These are phyloP conservation scores for Alisma plantagoaquatica DNA, from an alignment of 106 monocot genomes.

Conservation along the genomic window DNA sequence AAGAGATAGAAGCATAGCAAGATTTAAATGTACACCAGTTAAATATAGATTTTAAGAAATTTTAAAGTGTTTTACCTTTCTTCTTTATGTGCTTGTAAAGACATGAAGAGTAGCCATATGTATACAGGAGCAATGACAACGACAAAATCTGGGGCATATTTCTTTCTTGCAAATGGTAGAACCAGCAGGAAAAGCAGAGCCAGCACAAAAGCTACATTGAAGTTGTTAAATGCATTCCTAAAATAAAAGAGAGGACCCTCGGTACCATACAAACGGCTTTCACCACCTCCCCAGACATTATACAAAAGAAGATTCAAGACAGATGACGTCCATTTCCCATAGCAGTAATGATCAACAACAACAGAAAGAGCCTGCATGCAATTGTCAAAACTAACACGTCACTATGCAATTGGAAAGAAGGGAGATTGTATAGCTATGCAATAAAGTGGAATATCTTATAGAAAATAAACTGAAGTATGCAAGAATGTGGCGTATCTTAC, in stretches of 20 bases:
- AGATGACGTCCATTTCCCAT: constrained; percentile 89
- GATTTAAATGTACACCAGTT: too few relatives aligned
- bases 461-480: too few relatives aligned
- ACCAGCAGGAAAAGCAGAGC: constrained; percentile 66
- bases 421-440: too few relatives aligned
- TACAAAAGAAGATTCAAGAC: constrained; percentile 80
- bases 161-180: constrained; percentile 64
- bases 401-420: too few relatives aligned
- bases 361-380: constrained; percentile 74
- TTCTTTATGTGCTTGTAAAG: constrained; percentile 96
- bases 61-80: too few relatives aligned
- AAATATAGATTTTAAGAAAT: too few relatives aligned
- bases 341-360: constrained; percentile 55
- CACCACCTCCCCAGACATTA: constrained; percentile 89
- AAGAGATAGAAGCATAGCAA: too few relatives aligned
- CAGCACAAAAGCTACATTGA: constrained; percentile 78
- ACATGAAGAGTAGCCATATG: constrained; percentile 96
- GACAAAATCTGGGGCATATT: constrained; percentile 64
- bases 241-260: constrained; percentile 72
- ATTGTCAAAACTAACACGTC: too few relatives aligned
- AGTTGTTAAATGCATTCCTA: constrained; percentile 97
- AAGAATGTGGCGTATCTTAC: constrained; percentile 60
- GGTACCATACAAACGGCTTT: constrained; percentile 95
- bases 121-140: constrained; percentile 85
- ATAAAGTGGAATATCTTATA: too few relatives aligned